Base-by-base conservation (phyloP, 768 basidiomycete genomes). In the Lyophyllum shimeji region DNA sequence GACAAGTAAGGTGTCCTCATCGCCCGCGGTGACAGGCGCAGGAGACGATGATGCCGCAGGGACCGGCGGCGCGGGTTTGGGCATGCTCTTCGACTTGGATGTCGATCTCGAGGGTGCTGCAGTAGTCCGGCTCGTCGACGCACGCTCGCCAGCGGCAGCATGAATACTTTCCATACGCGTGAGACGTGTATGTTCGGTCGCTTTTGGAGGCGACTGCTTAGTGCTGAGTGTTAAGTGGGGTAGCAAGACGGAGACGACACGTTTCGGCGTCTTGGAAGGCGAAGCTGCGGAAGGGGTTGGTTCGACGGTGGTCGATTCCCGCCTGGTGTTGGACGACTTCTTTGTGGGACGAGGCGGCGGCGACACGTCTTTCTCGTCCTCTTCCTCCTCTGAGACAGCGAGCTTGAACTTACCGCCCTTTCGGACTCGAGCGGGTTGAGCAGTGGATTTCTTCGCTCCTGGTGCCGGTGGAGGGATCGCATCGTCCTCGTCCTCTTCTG, bases 161-260 rank as follows among this genome's bases (percentile, higher is more conserved):
- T 60, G 66, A 8, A 74, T 55, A 40, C 72, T 74, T 23, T 69
- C 70, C 17, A 62, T 65, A 25, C 60, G 53, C 39, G 53, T 42
- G 23, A 63, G 51, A 12, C 49, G 33, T 2, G 24, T 49, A 23
- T 34, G n/a, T n/a, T 34, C 43, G 23, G 8, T 31, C 1, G 33
- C 34, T 47, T 53, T 46, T 17, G 43, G 44, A 29, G 61, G 43
- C 12, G 56, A 58, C 20, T 52, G 48, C 25, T 50, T 65, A 8
- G 55, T 46, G 43, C 50, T 61, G 17, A 61, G 43, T 1, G 47
- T 57, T 48, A 64, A 27, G 9, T 52, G 55, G 2, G 60, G 63
- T n/a, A 64, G 42, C 48, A 65, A 49, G 2, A 65, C 61, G 12
- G 60, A 59, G 21, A 63, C 47, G 11, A 56, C 50, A n/a, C 65